Percentiles rank a stretch among this genome's conserved stretches.
phyloP scores from a whole-genome alignment of 495 filamentous ascomycete species.

The Aspergillus biplanus region DNA sequence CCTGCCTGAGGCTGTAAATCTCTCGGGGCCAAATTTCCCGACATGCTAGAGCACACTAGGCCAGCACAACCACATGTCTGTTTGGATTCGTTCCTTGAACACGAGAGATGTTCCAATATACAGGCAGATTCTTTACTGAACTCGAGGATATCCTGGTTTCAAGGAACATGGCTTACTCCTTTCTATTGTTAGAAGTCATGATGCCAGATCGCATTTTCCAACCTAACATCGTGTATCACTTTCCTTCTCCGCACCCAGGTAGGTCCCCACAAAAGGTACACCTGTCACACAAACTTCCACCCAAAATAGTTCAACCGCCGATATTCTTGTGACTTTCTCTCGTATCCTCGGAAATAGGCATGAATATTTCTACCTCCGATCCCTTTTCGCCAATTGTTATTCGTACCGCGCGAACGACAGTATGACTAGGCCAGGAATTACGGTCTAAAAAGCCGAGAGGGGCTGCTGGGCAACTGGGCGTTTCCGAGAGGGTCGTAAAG shows the following conservation, averaged over 20 bases:
- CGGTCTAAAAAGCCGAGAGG: not conserved
- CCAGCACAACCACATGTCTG: too few species aligned
- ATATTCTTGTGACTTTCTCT: not conserved
- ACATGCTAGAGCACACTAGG: not conserved
- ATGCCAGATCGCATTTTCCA: not conserved
- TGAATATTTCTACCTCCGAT: slow-evolving; percentile 18
- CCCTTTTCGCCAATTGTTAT: not conserved
- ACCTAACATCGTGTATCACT: not conserved
- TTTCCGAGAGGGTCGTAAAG: not conserved
- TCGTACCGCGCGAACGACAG: not conserved
- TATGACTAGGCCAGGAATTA: not conserved
- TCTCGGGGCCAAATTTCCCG: not conserved
- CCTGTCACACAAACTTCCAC: too few species aligned
- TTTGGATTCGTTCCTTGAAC: too few species aligned
- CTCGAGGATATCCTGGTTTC: too few species aligned
- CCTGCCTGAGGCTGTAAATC: not conserved
- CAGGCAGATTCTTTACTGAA: too few species aligned
- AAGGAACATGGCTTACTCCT: not conserved
- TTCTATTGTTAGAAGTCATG: not conserved
- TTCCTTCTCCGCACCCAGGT: not conserved
- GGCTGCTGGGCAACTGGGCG: not conserved
- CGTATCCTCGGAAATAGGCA: slow-evolving; percentile 8
- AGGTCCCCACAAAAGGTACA: too few species aligned
- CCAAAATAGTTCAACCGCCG: not conserved
- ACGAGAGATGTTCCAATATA: too few species aligned